These are phyloP conservation scores for Aspergillus affinis DNA, from an alignment of 495 filamentous ascomycete genomes.

Conservation along the genomic window DNA sequence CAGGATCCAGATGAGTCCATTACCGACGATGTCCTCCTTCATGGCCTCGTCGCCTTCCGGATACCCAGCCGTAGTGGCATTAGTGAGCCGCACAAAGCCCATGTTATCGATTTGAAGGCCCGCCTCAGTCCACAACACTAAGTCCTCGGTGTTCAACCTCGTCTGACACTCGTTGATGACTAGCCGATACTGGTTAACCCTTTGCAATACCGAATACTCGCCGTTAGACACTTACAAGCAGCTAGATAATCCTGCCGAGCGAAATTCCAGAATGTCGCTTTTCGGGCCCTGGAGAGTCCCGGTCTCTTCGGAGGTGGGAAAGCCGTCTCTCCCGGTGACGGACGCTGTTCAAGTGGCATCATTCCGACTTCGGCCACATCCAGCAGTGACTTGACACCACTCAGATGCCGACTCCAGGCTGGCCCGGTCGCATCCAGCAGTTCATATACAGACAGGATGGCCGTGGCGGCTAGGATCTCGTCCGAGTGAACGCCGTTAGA, in stretches of 20 bases:
- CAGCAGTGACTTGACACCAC: conserved; percentile 61
- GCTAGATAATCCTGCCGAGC: conserved; percentile 64
- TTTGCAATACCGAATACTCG: background rate
- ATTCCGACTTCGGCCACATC: conserved; percentile 65
- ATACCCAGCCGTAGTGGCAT: conserved; percentile 43
- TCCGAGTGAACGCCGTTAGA: conserved; percentile 52
- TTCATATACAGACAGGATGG: conserved; percentile 64
- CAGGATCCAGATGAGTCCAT: conserved; percentile 62
- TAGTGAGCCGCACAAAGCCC: conserved; percentile 55
- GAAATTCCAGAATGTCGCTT: conserved; percentile 66
- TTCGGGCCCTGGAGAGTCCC: conserved; percentile 53
- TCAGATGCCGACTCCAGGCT: conserved; percentile 64
- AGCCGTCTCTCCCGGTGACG: conserved; percentile 35
- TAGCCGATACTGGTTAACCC: conserved; percentile 15
- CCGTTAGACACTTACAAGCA: conserved; percentile 49
- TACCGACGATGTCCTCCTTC: conserved; percentile 62
- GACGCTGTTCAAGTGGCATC: conserved; percentile 52
- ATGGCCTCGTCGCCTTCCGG: conserved; percentile 50
- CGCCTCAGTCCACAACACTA: conserved; percentile 60
- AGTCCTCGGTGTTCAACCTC: conserved; percentile 59
- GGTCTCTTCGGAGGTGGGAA: conserved; percentile 32
- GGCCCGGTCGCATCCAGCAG: conserved; percentile 60
- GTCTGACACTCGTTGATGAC: conserved; percentile 63
- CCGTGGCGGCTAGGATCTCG: conserved; percentile 60
- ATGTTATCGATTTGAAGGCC: conserved; percentile 56